These are phyloP conservation scores for Cercis canadensis DNA, from an alignment of 306 rosid genomes.

Conservation along the genomic window DNA sequence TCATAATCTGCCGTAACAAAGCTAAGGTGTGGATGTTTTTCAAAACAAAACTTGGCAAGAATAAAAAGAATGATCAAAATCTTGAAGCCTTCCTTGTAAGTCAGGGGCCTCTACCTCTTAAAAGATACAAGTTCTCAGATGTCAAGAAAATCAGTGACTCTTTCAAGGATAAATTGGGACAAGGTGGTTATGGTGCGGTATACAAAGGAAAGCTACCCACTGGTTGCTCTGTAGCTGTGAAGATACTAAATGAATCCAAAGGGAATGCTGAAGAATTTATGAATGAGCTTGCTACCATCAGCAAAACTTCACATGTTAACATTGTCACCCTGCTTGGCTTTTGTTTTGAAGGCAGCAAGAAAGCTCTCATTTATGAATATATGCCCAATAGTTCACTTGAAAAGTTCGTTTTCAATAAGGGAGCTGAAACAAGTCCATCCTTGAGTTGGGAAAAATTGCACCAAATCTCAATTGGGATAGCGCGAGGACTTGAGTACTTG, in stretches of 20 bases:
- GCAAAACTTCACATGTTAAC: slow-evolving; percentile 62
- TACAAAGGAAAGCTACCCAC: slow-evolving; percentile 41
- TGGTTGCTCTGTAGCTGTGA: slow-evolving; percentile 47
- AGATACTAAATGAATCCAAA: slow-evolving; percentile 47
- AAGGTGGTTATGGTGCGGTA: slow-evolving; percentile 54
- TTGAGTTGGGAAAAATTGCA: slow-evolving; percentile 47
- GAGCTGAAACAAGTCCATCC: background rate
- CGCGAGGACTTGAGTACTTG: slow-evolving; percentile 55
- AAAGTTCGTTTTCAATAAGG: slow-evolving; percentile 33
- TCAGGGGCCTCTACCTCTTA: slow-evolving; percentile 33
- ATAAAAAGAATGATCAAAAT: slow-evolving; percentile 12
- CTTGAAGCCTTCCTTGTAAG: slow-evolving; percentile 45
- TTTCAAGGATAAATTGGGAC: slow-evolving; percentile 43
- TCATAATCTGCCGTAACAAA: no score
- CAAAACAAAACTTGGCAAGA: background rate
- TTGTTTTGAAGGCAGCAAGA: slow-evolving; percentile 48
- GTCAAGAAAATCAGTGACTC: slow-evolving; percentile 52
- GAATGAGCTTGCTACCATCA: slow-evolving; percentile 56
- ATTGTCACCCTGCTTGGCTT: slow-evolving; percentile 57
- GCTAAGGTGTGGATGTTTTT: no score
- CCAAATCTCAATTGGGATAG: slow-evolving; percentile 45
- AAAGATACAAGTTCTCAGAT: slow-evolving; percentile 44
- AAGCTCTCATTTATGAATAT: slow-evolving; percentile 55
- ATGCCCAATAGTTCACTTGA: slow-evolving; percentile 66
- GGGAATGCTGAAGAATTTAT: slow-evolving; percentile 53